These are phyloP conservation scores for Boletus patriciae DNA, from an alignment of 768 basidiomycete species.

Conservation along the genomic window DNA sequence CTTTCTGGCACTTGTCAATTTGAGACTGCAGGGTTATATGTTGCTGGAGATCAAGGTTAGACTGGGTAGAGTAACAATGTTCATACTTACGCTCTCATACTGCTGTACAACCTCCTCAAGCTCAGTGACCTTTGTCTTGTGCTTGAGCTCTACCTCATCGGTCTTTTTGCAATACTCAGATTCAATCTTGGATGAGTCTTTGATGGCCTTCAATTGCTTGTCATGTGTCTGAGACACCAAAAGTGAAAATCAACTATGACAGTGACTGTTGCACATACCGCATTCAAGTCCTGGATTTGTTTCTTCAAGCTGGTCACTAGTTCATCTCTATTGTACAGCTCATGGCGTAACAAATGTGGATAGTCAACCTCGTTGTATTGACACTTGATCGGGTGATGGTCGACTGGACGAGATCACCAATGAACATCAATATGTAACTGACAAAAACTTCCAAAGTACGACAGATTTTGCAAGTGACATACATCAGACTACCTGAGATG, in stretches of 20 bases:
- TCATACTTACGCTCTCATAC: too few relatives aligned
- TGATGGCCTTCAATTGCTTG: not conserved
- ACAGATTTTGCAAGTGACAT: too few relatives aligned
- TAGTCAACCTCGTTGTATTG: not conserved
- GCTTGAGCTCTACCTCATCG: too few relatives aligned
- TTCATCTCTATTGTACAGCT: not conserved
- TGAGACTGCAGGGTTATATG: too few relatives aligned
- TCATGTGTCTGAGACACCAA: not conserved
- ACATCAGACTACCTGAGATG: not conserved
- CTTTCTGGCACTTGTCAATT: too few relatives aligned
- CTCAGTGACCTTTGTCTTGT: too few relatives aligned
- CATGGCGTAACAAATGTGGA: not conserved
- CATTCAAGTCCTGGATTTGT: not conserved
- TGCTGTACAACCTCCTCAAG: too few relatives aligned
- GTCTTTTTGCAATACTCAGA: not conserved
- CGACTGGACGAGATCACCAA: not conserved
- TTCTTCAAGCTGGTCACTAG: not conserved
- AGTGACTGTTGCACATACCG: not conserved
- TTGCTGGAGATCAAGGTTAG: too few relatives aligned
- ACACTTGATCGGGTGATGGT: not conserved
- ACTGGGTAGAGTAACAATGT: too few relatives aligned
- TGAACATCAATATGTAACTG: not conserved
- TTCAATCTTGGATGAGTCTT: not conserved
- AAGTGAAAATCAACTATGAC: not conserved
- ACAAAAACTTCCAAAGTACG: not conserved